phyloP scores from a whole-genome alignment of 306 rosid species.

The Rosa lucieae region DNA sequence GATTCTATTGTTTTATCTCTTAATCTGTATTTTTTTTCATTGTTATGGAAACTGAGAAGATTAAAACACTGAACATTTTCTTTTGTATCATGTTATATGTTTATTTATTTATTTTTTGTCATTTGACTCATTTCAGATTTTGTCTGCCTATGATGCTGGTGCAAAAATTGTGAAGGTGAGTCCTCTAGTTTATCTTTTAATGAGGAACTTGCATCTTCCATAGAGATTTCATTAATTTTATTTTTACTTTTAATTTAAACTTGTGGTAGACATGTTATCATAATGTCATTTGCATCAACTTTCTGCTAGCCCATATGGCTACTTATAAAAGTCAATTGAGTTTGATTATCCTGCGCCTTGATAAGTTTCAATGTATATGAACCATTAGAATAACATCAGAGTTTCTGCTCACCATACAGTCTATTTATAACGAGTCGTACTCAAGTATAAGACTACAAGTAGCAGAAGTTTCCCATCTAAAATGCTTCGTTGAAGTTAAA shows the following conservation, averaged over 20 bases:
- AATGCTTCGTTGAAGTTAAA: no score
- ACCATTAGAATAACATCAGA: not conserved
- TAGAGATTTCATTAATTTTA: not conserved
- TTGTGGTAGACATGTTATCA: not conserved
- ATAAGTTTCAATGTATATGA: slow-evolving; percentile 10
- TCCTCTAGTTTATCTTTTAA: slow-evolving; percentile 15
- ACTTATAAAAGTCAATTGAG: not conserved
- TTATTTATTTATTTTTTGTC: not conserved
- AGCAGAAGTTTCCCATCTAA: no score
- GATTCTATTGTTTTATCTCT: slow-evolving; percentile 12
- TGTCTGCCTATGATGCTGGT: slow-evolving; percentile 65
- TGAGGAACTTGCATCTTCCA: slow-evolving; percentile 2
- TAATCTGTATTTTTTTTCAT: not conserved
- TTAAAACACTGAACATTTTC: not conserved
- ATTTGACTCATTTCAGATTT: slow-evolving; percentile 44
- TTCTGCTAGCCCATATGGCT: not conserved
- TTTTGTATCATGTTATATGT: not conserved
- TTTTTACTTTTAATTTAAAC: not conserved
- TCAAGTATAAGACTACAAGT: not conserved
- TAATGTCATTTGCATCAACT: not conserved
- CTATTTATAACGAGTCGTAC: not conserved
- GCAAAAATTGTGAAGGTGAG: slow-evolving; percentile 83
- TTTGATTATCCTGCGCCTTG: not conserved
- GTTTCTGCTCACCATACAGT: not conserved
- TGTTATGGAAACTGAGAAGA: not conserved